A percentile compares a stretch with the other conserved stretches of the same genome.
These are phyloP conservation scores for Rhizophora apiculata DNA, from an alignment of 345 rosid species.

Conservation along the genomic window DNA sequence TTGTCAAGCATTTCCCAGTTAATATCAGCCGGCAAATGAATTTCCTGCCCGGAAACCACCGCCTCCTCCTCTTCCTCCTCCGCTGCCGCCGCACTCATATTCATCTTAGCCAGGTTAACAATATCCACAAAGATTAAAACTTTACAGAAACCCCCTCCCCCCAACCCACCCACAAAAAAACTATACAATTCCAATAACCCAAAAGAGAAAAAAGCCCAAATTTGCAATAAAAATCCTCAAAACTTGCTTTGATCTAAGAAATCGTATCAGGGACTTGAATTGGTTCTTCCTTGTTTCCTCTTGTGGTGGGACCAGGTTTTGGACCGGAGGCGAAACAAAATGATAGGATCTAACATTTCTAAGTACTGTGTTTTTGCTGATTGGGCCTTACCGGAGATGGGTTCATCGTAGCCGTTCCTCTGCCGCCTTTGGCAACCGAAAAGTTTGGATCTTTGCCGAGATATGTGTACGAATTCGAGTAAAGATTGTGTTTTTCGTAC, in stretches of 20 bases:
- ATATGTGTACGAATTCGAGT: too few relatives aligned
- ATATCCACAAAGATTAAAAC: slow-evolving; percentile 11
- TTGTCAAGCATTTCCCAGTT: slow-evolving; percentile 94
- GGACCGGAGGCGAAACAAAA: slow-evolving; percentile 19
- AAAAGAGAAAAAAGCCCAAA: neutral
- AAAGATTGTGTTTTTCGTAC: neutral
- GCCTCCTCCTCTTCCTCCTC: slow-evolving; percentile 29
- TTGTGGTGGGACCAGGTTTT: slow-evolving; percentile 26
- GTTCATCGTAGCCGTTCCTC: slow-evolving; percentile 9
- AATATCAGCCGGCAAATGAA: slow-evolving; percentile 62
- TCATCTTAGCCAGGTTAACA: slow-evolving; percentile 49
- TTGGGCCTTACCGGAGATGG: slow-evolving; percentile 8
- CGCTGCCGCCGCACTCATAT: slow-evolving; percentile 32
- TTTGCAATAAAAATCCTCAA: neutral
- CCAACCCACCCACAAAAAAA: neutral
- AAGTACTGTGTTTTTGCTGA: neutral
- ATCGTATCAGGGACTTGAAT: neutral
- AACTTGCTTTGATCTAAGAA: neutral
- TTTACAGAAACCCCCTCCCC: too few relatives aligned
- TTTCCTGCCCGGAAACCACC: slow-evolving; percentile 39
- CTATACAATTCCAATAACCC: neutral
- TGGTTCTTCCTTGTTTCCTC: neutral
- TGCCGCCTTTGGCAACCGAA: slow-evolving; percentile 9
- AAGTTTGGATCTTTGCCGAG: slow-evolving; percentile 9
- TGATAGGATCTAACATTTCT: slow-evolving; percentile 26